These are phyloP conservation scores for Pythium chondricola DNA, from an alignment of 352 stramenopile genomes.

Conservation along the genomic window DNA sequence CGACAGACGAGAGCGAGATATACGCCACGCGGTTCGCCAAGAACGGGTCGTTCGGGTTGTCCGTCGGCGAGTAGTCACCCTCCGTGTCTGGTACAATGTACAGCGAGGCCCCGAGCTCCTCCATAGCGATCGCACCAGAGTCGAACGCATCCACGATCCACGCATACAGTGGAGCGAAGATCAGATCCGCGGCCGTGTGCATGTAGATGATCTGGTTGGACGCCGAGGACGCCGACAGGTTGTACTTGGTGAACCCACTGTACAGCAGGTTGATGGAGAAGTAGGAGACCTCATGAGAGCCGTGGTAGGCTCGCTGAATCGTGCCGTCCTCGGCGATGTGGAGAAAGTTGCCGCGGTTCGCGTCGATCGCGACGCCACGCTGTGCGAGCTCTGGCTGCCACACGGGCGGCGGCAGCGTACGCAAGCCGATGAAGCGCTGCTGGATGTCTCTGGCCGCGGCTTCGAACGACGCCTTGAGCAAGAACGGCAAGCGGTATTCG, in stretches of 20 bases:
- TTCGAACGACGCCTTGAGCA: conserved; percentile 36
- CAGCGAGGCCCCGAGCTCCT: conserved; percentile 33
- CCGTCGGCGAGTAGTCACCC: conserved; percentile 11
- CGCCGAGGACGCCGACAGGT: conserved; percentile 12
- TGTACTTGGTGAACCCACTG: conserved; percentile 16
- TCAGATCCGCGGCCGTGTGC: conserved; percentile 41
- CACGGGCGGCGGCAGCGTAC: conserved; percentile 15
- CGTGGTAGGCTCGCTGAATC: conserved; percentile 39
- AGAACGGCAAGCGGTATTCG: conserved; percentile 36
- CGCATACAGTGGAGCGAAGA: conserved; percentile 42
- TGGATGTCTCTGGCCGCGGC: conserved; percentile 37
- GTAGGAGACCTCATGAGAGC: conserved; percentile 37
- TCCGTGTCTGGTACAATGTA: conserved; percentile 38
- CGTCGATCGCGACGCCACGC: conserved; percentile 37
- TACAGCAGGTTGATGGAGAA: conserved; percentile 41
- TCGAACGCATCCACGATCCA: conserved; percentile 52
- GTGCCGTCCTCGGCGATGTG: conserved; percentile 34
- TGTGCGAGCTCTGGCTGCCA: conserved; percentile 41
- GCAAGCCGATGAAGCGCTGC: conserved; percentile 33
- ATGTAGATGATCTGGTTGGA: conserved; percentile 35
- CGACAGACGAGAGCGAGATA: conserved; percentile 33
- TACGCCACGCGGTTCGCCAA: conserved; percentile 35
- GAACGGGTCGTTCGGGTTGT: conserved; percentile 42
- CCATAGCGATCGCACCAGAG: conserved; percentile 30
- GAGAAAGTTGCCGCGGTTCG: conserved; percentile 37